Evolutionary conservation across 2,329 filamentous ascomycete genomes (phyloP), one percentile per base, ranked within the genome.

Genomic region (Zopfia rhizophila): DNA sequence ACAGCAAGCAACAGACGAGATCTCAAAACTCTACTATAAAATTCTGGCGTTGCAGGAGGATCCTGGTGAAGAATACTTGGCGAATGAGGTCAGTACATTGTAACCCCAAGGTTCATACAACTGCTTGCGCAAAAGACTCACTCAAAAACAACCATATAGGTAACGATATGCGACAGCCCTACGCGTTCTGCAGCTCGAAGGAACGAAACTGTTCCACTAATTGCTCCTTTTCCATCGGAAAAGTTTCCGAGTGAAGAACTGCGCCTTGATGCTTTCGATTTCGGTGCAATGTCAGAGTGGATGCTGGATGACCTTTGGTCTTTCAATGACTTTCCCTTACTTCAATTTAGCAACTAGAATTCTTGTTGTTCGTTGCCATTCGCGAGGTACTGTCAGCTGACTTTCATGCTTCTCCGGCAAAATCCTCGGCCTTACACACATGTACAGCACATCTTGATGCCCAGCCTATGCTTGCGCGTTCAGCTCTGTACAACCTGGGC

Each of bases 291-390:
- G 12, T 48, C 45, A 4, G 52, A 46, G 14, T 62, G 53, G 37
- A 53, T 54, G 50, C 22, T 62, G n/a, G 53, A 61, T 19, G 53
- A 61, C 27, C 56, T 57, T 16, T 55, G 48, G 52, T 53, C 58
- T 29, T 45, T 56, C 21, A 53, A 56, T 27, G 55, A 53, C 12
- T 51, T 50, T 14, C 31, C 21, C n/a, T n/a, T n/a, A n/a, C n/a
- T n/a, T n/a, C n/a, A n/a, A n/a, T n/a, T n/a, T n/a, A n/a, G n/a
- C n/a, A n/a, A n/a, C n/a, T n/a, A n/a, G n/a, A n/a, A n/a, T n/a
- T n/a, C n/a, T n/a, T n/a, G n/a, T n/a, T n/a, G n/a, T n/a, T n/a
- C n/a, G n/a, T n/a, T n/a, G n/a, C n/a, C n/a, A n/a, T n/a, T n/a
- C n/a, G n/a, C n/a, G n/a, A n/a, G n/a, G n/a, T n/a, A n/a, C n/a